Conservation (phyloP, 2,329 filamentous ascomycete species). For the Fusarium sp. region DNA sequence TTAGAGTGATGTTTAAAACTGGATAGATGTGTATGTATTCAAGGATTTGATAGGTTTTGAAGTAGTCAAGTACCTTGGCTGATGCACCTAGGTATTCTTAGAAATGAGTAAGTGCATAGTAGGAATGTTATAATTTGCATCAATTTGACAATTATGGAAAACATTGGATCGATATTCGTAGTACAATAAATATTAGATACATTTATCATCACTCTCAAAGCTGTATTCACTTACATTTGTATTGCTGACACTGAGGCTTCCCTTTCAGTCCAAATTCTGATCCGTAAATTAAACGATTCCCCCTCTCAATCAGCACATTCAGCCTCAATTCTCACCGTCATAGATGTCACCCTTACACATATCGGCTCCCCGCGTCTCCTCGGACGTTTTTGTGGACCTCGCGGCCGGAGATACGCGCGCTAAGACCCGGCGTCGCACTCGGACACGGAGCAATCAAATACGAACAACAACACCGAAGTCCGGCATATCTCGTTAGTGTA, state of each 20-base stretch:
- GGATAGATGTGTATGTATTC: background rate
- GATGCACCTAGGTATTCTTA: background rate
- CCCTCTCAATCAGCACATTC: background rate
- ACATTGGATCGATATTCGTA: background rate
- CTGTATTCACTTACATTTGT: background rate
- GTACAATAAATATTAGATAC: background rate
- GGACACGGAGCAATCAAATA: constrained; percentile 4
- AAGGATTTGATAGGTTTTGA: background rate
- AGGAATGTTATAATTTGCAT: background rate
- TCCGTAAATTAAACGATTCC: background rate
- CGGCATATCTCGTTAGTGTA: background rate
- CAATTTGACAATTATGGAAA: background rate
- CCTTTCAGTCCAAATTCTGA: background rate
- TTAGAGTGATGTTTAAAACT: background rate
- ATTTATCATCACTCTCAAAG: background rate
- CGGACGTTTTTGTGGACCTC: constrained; percentile 24
- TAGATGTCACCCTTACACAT: background rate
- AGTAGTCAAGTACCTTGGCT: background rate
- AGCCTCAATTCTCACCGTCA: background rate
- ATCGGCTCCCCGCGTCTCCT: background rate
- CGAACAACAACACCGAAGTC: background rate
- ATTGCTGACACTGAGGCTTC: background rate
- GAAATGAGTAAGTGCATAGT: background rate
- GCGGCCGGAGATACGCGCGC: constrained; percentile 21
- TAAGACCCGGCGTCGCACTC: background rate